Conservation (phyloP, 2,329 filamentous ascomycete genomes). For the Gremmenia infestans region DNA sequence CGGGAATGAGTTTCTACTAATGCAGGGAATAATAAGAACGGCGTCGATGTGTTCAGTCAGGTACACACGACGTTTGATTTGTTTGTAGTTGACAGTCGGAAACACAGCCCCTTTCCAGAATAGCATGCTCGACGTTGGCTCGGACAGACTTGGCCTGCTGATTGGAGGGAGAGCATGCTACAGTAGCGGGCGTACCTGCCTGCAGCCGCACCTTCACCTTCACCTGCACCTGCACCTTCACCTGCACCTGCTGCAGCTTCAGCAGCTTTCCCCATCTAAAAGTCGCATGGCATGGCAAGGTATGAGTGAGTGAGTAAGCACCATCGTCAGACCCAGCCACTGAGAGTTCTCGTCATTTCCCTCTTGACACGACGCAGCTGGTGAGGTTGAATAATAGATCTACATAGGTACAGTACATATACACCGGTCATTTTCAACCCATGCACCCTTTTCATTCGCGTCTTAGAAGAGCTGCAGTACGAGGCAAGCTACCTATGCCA, state of each 20-base stretch:
- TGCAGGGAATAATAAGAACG: too few species aligned
- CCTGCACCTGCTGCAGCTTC: too few species aligned
- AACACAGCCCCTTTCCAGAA: conserved; percentile 8
- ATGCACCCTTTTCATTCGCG: too few species aligned
- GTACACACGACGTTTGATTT: background rate
- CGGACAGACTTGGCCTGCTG: background rate
- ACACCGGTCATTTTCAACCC: too few species aligned
- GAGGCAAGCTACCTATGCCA: too few species aligned
- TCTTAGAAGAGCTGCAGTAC: too few species aligned
- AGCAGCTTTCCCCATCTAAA: background rate
- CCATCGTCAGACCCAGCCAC: background rate
- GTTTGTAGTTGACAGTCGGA: background rate
- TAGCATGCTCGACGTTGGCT: conserved; percentile 1
- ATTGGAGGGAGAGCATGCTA: background rate
- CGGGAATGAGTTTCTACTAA: too few species aligned
- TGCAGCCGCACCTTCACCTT: background rate
- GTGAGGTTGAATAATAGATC: too few species aligned
- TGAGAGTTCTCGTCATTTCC: background rate
- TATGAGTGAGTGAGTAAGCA: background rate
- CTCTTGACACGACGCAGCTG: background rate
- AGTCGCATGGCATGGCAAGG: background rate
- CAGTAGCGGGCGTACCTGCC: too few species aligned
- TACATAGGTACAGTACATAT: too few species aligned
- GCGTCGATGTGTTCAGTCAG: too few species aligned
- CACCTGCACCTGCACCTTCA: background rate